Evolutionary conservation across 2,329 filamentous ascomycete genomes (phyloP).

Genomic region (Cladophialophora carrionii): DNA sequence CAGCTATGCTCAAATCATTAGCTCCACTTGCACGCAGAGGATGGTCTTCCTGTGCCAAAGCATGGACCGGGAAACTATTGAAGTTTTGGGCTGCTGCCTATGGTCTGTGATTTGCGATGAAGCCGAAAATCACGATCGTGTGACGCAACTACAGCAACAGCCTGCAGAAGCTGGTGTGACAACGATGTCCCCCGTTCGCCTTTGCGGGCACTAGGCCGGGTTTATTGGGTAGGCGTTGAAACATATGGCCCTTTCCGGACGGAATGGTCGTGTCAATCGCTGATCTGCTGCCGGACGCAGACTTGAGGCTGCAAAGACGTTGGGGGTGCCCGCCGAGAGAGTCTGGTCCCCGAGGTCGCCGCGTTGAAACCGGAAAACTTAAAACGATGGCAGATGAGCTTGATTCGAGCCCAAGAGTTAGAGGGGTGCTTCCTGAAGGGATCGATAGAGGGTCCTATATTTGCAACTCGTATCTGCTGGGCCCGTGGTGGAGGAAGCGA

Average conservation of each 20-base stretch:
- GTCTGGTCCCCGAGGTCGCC: slow-evolving; percentile 17
- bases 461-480: slow-evolving; percentile 13
- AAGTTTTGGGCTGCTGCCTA: neutral
- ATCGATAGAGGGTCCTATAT: neutral
- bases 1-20: neutral
- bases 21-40: neutral
- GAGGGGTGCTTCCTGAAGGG: neutral
- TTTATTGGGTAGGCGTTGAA: slow-evolving; percentile 17
- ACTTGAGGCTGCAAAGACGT: slow-evolving; percentile 5
- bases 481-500: neutral
- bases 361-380: slow-evolving; percentile 2
- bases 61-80: neutral
- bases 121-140: neutral
- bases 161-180: neutral
- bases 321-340: neutral
- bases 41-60: neutral
- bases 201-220: slow-evolving; percentile 1
- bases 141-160: slow-evolving; percentile 3
- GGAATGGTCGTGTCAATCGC: neutral
- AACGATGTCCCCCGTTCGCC: neutral
- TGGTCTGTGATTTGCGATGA: neutral
- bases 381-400: neutral
- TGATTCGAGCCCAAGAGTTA: neutral
- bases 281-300: slow-evolving; percentile 13
- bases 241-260: slow-evolving; percentile 11